These are phyloP conservation scores for Jatropha multifida DNA, from an alignment of 441 rosid genomes.

Conservation along the genomic window DNA sequence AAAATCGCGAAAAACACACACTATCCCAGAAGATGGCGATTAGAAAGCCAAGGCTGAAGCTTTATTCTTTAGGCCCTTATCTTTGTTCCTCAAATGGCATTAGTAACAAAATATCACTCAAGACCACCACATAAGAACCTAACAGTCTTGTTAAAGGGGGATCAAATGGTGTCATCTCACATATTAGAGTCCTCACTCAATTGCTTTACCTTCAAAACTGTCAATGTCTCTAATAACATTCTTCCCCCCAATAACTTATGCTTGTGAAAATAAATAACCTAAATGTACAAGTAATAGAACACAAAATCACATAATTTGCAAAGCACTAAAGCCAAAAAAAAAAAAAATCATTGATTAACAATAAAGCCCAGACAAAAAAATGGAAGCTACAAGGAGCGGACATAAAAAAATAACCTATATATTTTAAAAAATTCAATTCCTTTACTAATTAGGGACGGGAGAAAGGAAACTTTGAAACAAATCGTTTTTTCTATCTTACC, in stretches of 20 bases:
- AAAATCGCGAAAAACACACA: no score
- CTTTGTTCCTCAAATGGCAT: not conserved
- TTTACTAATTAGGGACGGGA: not conserved
- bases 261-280: not conserved
- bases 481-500: constrained; percentile 53
- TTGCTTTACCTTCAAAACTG: no score
- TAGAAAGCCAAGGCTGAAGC: not conserved
- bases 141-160: not conserved
- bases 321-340: not conserved
- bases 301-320: not conserved
- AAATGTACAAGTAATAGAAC: not conserved
- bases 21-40: no score
- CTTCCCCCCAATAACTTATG: no score
- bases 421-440: not conserved
- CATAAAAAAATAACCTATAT: no score
- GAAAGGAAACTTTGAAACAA: constrained; percentile 10
- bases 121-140: not conserved
- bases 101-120: not conserved
- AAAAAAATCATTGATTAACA: not conserved
- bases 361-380: not conserved
- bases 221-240: no score
- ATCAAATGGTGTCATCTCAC: not conserved
- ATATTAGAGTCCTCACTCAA: not conserved
- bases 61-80: not conserved
- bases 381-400: not conserved